Conservation (phyloP, 1,284 basidiomycete species). For the Ustilago vetiveriae region DNA sequence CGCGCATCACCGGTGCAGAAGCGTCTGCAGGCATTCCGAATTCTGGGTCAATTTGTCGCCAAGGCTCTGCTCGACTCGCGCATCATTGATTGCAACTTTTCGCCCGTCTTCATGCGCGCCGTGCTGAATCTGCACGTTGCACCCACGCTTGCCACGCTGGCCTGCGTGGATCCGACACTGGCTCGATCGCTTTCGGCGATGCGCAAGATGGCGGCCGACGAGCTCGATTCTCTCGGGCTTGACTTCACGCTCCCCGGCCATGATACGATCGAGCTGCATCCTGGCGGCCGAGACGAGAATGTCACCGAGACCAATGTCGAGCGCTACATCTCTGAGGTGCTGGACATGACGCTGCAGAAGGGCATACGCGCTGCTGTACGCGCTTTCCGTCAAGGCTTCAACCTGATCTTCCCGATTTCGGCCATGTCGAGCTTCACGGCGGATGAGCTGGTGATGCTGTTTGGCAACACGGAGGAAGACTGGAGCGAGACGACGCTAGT, state of each 20-base stretch:
- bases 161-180: constrained; percentile 83
- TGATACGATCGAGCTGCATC: constrained; percentile 83
- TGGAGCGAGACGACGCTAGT: constrained; percentile 76
- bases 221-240: constrained; percentile 83
- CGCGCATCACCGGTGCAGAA: constrained; percentile 14
- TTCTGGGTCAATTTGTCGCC: constrained; percentile 96
- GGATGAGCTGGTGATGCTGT: constrained; percentile 90
- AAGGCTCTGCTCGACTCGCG: constrained; percentile 96
- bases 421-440: constrained; percentile 91
- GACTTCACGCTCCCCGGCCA: constrained; percentile 98
- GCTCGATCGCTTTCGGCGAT: constrained; percentile 86
- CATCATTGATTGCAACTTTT: constrained; percentile 94
- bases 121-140: constrained; percentile 86
- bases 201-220: constrained; percentile 72
- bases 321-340: constrained; percentile 79
- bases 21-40: constrained; percentile 79
- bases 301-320: constrained; percentile 87
- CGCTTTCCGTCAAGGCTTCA: constrained; percentile 68
- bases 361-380: constrained; percentile 61
- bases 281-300: constrained; percentile 78
- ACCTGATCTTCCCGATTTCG: constrained; percentile 86
- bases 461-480: constrained; percentile 88
- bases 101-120: constrained; percentile 88
- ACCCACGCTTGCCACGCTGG: constrained; percentile 75
- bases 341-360: constrained; percentile 64